phyloP scores from a whole-genome alignment of 2,329 filamentous ascomycete genomes.

The Sporothrix pseudoabietina region DNA sequence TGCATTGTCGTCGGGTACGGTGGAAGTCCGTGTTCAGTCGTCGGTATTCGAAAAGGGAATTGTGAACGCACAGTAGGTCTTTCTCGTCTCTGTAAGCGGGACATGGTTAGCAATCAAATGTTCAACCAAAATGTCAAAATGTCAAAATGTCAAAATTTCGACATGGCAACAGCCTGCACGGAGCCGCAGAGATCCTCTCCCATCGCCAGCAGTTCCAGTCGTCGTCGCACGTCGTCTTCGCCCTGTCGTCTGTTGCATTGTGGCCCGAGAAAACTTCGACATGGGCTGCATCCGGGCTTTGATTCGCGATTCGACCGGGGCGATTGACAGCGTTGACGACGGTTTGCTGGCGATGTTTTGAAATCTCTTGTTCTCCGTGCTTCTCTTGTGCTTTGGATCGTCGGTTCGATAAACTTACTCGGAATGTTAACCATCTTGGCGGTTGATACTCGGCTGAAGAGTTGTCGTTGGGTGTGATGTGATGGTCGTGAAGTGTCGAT shows the following conservation, averaged over 20 bases:
- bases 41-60: background rate
- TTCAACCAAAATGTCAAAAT: background rate
- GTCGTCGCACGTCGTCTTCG: background rate
- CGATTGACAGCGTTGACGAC: background rate
- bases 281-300: slow-evolving; percentile 1
- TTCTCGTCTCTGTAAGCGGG: slow-evolving; percentile 35
- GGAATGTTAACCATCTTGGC: slow-evolving; percentile 74
- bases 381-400: background rate
- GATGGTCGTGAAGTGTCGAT: slow-evolving; percentile 28
- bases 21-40: background rate
- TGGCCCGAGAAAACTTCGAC: background rate
- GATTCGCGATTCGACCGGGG: background rate
- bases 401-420: slow-evolving; percentile 43
- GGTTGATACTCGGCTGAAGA: slow-evolving; percentile 34
- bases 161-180: background rate
- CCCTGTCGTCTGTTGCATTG: background rate
- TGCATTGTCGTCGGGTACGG: slow-evolving; percentile 3
- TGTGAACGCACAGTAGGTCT: slow-evolving; percentile 36
- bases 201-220: slow-evolving; percentile 2
- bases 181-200: background rate
- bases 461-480: slow-evolving; percentile 28
- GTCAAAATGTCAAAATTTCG: background rate
- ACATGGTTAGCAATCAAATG: slow-evolving; percentile 29
- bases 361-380: background rate
- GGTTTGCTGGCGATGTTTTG: background rate